Percentiles rank a stretch among this genome's conserved stretches.
phyloP scores from a whole-genome alignment of 768 basidiomycete species.

The Tricholomella constricta region DNA sequence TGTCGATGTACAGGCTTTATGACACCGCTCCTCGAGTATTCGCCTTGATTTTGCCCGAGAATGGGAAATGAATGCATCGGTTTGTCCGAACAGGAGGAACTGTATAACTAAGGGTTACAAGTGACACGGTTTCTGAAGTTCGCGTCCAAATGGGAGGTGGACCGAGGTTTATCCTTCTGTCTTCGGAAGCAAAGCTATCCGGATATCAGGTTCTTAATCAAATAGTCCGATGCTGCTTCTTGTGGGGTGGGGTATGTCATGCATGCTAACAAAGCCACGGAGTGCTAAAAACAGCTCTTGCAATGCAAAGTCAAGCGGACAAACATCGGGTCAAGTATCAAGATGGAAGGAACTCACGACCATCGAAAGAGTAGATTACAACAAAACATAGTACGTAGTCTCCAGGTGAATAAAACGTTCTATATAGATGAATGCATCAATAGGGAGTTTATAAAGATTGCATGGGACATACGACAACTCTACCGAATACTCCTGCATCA shows the following conservation, averaged over 20 bases:
- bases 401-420: not conserved
- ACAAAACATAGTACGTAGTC: not conserved
- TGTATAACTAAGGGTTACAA: not conserved
- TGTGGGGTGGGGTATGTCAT: not conserved
- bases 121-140: slow-evolving; percentile 2
- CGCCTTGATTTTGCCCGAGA: slow-evolving; percentile 17
- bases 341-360: not conserved
- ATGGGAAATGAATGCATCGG: not conserved
- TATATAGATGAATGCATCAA: not conserved
- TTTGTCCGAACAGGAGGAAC: slow-evolving; percentile 12
- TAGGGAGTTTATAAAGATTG: not conserved
- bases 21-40: slow-evolving; percentile 14
- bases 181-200: not conserved
- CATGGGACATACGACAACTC: not conserved
- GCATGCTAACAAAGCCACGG: not conserved
- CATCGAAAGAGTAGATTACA: not conserved
- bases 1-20: not conserved
- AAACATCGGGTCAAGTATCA: not conserved
- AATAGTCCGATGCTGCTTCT: slow-evolving; percentile 1
- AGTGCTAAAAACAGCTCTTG: not conserved
- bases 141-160: not conserved
- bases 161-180: slow-evolving; percentile 22
- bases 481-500: slow-evolving; percentile 29
- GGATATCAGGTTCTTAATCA: not conserved
- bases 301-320: slow-evolving; percentile 1